Percentiles rank a stretch among this genome's conserved stretches.
Evolutionary conservation across 768 basidiomycete species (phyloP).

Genomic region (Dioszegia aurantiaca): DNA sequence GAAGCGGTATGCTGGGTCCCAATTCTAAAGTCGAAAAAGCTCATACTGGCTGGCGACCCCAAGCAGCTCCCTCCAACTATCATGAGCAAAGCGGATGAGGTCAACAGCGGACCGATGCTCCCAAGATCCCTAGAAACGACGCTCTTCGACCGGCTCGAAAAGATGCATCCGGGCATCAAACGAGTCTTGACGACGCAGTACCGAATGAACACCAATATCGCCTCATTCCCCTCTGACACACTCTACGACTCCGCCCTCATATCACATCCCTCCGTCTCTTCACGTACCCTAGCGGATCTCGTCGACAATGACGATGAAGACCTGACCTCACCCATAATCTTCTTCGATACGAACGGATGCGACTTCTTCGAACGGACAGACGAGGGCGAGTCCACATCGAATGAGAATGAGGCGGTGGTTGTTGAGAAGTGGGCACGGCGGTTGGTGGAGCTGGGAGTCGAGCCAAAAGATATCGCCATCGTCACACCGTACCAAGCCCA

Average conservation of each 20-base stretch:
- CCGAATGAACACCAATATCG: conserved; percentile 80
- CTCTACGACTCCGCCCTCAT: conserved; percentile 71
- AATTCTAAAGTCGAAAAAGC: conserved; percentile 82
- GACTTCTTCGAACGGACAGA: conserved; percentile 84
- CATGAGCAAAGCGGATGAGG: conserved; percentile 60
- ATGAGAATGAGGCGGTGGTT: conserved; percentile 89
- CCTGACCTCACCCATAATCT: conserved; percentile 74
- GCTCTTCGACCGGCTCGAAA: conserved; percentile 85
- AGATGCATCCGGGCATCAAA: conserved; percentile 77
- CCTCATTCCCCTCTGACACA: conserved; percentile 75
- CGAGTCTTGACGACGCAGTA: conserved; percentile 88
- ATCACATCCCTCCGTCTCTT: conserved; percentile 68
- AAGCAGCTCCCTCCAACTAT: conserved; percentile 91
- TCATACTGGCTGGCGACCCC: conserved; percentile 89
- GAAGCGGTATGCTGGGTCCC: conserved; percentile 98
- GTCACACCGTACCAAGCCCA: conserved; percentile 96
- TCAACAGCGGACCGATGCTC: conserved; percentile 52
- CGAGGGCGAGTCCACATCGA: conserved; percentile 77
- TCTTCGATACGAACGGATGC: conserved; percentile 91
- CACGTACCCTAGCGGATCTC: conserved; percentile 70
- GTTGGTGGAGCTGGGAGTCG: conserved; percentile 61
- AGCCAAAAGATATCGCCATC: conserved; percentile 73
- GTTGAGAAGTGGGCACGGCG: conserved; percentile 78
- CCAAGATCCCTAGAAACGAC: conserved; percentile 79
- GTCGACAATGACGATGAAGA: conserved; percentile 62